phyloP scores from a whole-genome alignment of 148 eudicot genomes.

The Cornus suecica region DNA sequence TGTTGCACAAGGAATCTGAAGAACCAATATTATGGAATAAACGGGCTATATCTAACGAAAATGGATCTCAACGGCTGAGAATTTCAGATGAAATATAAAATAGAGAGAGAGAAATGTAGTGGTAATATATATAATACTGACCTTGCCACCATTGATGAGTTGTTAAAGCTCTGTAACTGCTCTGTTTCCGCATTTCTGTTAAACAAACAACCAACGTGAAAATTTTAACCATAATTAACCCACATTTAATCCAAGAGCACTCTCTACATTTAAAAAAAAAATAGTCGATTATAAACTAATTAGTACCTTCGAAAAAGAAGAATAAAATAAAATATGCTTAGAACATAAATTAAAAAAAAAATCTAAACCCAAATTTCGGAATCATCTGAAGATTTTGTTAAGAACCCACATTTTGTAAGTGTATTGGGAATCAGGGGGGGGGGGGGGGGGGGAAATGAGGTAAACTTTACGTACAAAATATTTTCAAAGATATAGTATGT shows the following conservation, averaged over 20 bases:
- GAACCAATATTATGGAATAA: slow-evolving; percentile 16
- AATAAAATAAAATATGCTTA: too few relatives aligned
- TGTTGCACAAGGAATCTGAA: slow-evolving; percentile 16
- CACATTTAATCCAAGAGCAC: not conserved
- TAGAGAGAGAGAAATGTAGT: not conserved
- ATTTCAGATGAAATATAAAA: not conserved
- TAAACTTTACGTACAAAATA: too few relatives aligned
- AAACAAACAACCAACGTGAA: not conserved
- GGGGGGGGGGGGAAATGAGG: too few relatives aligned
- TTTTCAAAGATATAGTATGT: not conserved
- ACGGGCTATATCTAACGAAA: slow-evolving; percentile 17
- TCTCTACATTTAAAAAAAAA: too few relatives aligned
- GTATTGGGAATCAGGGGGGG: not conserved
- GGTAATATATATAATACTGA: slow-evolving; percentile 8
- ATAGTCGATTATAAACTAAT: too few relatives aligned
- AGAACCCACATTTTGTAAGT: not conserved
- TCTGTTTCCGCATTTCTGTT: slow-evolving; percentile 23
- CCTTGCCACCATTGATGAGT: slow-evolving; percentile 46
- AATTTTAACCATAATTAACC: not conserved
- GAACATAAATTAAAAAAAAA: not conserved
- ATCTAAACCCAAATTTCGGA: not conserved
- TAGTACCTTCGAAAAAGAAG: too few relatives aligned
- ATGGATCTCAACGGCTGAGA: slow-evolving; percentile 26
- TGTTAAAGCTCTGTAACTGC: slow-evolving; percentile 36
- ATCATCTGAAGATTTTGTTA: not conserved